Evolutionary conservation across 352 stramenopile genomes (phyloP).

Genomic region (Globisporangium uncinulatum): DNA sequence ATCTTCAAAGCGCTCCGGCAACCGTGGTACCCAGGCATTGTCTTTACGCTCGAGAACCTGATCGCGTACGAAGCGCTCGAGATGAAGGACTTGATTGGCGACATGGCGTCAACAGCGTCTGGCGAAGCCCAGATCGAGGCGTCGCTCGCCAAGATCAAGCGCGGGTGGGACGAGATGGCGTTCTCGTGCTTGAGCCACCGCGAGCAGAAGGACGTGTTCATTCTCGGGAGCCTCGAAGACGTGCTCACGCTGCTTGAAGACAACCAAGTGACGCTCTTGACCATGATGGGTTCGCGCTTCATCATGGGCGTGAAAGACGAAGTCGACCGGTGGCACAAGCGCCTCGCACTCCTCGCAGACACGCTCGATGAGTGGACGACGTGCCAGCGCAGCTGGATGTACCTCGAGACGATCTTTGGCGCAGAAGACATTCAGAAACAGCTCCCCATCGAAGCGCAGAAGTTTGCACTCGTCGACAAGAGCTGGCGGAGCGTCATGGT

Average conservation of each 20-base stretch:
- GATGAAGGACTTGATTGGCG: conserved; percentile 83
- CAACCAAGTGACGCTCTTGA: conserved; percentile 89
- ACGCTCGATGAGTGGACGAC: conserved; percentile 84
- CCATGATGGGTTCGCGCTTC: conserved; percentile 91
- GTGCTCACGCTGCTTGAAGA: conserved; percentile 88
- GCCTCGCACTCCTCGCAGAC: conserved; percentile 75
- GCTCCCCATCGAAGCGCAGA: conserved; percentile 78
- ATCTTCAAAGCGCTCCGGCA: conserved; percentile 90
- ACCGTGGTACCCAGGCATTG: conserved; percentile 84
- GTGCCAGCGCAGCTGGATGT: conserved; percentile 87
- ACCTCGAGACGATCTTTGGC: conserved; percentile 87
- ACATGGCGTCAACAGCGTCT: conserved; percentile 82
- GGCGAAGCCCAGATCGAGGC: conserved; percentile 89
- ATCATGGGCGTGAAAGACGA: conserved; percentile 90
- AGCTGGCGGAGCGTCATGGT: conserved; percentile 86
- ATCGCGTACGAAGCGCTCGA: conserved; percentile 84
- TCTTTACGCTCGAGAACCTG: conserved; percentile 87
- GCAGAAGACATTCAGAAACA: conserved; percentile 89
- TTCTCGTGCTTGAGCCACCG: conserved; percentile 84
- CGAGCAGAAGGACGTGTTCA: conserved; percentile 85
- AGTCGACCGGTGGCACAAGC: conserved; percentile 89
- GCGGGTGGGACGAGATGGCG: conserved; percentile 84
- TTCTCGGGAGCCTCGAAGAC: conserved; percentile 88
- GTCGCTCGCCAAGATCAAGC: conserved; percentile 84
- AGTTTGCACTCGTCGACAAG: conserved; percentile 81